Conservation (phyloP, 768 basidiomycete genomes). For the Macrolepiota fuliginosa region DNA sequence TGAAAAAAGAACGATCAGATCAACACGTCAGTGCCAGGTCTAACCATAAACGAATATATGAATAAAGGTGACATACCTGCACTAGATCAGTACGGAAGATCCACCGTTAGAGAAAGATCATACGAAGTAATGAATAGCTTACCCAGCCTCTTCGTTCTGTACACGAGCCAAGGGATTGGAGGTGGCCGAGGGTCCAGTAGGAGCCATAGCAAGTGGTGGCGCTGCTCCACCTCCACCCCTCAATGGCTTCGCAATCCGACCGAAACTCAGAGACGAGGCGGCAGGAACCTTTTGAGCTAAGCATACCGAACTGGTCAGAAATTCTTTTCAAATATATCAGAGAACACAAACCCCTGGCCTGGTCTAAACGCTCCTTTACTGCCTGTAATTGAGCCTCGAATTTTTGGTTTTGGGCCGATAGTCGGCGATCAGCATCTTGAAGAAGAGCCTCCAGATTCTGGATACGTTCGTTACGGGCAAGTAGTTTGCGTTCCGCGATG, state of each 20-base stretch:
- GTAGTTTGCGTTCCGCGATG: constrained; percentile 92
- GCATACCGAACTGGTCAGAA: constrained; percentile 5
- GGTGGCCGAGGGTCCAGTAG: constrained; percentile 41
- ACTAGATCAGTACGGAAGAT: constrained; percentile 16
- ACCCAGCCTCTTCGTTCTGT: constrained; percentile 81
- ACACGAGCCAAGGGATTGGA: constrained; percentile 68
- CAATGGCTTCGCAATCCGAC: constrained; percentile 95
- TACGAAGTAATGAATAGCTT: constrained; percentile 29
- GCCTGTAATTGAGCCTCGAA: constrained; percentile 92
- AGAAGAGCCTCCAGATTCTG: constrained; percentile 92
- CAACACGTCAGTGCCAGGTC: constrained; percentile 17
- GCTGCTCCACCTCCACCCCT: constrained; percentile 84
- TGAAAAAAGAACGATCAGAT: constrained; percentile 29
- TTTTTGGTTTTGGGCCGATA: constrained; percentile 93
- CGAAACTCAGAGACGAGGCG: constrained; percentile 77
- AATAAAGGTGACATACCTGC: constrained; percentile 24
- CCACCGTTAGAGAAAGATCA: constrained; percentile 15
- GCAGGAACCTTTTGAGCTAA: constrained; percentile 76
- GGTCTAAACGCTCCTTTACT: constrained; percentile 88
- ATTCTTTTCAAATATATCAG: neutral
- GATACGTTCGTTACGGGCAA: constrained; percentile 97
- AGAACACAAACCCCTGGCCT: constrained; percentile 73
- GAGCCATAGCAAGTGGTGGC: constrained; percentile 31
- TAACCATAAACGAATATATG: constrained; percentile 17
- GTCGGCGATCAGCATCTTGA: constrained; percentile 89